Evolutionary conservation across 805 yeast species (phyloP).

Genomic region (Cyberlindnera bimundalis): DNA sequence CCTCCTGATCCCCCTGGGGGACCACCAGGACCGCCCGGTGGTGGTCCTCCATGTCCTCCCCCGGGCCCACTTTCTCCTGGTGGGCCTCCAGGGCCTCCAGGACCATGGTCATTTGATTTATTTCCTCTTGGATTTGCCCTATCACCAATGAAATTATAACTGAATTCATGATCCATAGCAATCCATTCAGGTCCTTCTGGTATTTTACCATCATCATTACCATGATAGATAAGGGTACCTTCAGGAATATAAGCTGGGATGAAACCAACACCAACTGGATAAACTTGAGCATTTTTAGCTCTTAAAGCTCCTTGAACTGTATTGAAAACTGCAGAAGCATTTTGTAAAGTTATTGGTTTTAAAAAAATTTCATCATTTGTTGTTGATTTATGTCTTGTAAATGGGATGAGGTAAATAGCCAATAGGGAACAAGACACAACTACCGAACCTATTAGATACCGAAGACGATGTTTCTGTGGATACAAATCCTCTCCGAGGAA

Average conservation of each 20-base stretch:
- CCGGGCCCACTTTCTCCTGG: conserved; percentile 11
- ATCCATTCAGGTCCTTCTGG: conserved; percentile 57
- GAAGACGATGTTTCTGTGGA: background rate
- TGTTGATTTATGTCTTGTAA: background rate
- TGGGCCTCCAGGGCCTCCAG: conserved; percentile 3
- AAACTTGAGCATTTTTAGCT: conserved; percentile 47
- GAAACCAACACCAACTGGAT: conserved; percentile 55
- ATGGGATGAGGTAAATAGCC: background rate
- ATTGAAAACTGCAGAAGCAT: conserved; percentile 56
- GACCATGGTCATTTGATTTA: conserved; percentile 3
- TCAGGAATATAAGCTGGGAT: conserved; percentile 60
- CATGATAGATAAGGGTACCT: conserved; percentile 56
- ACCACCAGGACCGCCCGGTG: background rate
- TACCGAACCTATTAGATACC: conserved; percentile 4
- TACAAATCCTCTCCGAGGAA: conserved; percentile 2
- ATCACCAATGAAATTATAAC: conserved; percentile 43
- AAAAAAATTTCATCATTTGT: background rate
- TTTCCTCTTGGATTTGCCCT: conserved; percentile 15
- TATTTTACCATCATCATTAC: conserved; percentile 38
- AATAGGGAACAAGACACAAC: background rate
- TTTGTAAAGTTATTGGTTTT: conserved; percentile 34
- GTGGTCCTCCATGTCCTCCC: conserved; percentile 1
- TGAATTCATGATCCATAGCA: conserved; percentile 62
- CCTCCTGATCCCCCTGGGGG: background rate
- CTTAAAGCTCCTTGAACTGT: conserved; percentile 50